Base-by-base conservation (phyloP, 768 basidiomycete genomes). In the Lactifluus subvellereus region DNA sequence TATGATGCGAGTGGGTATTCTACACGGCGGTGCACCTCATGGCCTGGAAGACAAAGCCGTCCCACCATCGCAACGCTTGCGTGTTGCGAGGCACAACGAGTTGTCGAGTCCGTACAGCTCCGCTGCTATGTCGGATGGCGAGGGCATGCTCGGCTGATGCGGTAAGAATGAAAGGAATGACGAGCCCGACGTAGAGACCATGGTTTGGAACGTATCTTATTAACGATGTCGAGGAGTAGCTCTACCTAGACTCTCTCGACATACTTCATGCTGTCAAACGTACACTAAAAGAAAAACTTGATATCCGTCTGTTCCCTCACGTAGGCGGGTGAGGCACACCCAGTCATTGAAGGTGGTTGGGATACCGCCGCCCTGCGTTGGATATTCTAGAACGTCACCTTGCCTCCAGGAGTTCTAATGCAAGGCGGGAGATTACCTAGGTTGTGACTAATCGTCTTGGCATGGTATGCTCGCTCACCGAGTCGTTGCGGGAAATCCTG, bases 1-100 rank as follows among this genome's bases (percentile, higher is more conserved):
- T 11, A 83, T 84, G 83, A 81, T 81, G 80, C 80, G 83, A 53
- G 83, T 84, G 60, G 83, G 83, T 62, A 76, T 83, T 60, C 74
- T 84, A 40, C 77, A 80, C 50, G 81, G 80, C 57, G 82, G 83
- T 53, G 76, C 79, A 64, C 81, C 81, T 64, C 79, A 82, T 67
- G 82, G 80, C 14, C 72, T 77, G 32, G 75, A 79, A 60, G 80
- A 83, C 68, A 76, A 75, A 68, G 61, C 67, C 14, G 74, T 83
- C 40, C 82, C 82, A 4, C 82, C 82, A 1, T 73, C 75, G 14
- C 81, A 83, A 71, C 77, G 76, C 61, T 74, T 80, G 62, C 73
- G 76, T 37, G 76, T 84, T 37, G 74, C 77, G 37, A 72, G 75
- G 38, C 72, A 72, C 62, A 73, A 69, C 61, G 76, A 77, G 69